A percentile compares a stretch with the other conserved stretches of the same genome.
Conservation (phyloP, 306 rosid genomes). For the Neltuma alba region DNA sequence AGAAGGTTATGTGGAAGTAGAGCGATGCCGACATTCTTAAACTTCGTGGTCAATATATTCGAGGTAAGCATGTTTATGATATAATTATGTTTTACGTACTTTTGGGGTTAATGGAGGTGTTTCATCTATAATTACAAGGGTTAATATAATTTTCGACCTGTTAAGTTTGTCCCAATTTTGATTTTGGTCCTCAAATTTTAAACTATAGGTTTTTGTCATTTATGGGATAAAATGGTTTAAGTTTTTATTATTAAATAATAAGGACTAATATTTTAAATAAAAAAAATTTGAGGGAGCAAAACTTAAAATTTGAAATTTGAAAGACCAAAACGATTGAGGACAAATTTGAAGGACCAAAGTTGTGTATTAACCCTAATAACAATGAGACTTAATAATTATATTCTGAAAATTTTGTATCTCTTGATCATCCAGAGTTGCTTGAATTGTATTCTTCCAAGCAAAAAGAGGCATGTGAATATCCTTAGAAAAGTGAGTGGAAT, state of each 20-base stretch:
- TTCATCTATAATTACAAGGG: neutral
- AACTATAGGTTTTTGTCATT: no score
- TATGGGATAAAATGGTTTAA: no score
- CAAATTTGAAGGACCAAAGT: no score
- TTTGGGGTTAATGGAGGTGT: neutral
- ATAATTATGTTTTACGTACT: neutral
- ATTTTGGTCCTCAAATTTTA: no score
- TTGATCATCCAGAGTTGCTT: slow-evolving; percentile 22
- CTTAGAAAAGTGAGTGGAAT: slow-evolving; percentile 71
- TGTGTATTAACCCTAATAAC: no score
- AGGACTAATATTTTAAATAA: no score
- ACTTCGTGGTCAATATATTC: slow-evolving; percentile 26
- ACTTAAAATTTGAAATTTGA: no score
- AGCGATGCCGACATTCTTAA: slow-evolving; percentile 42
- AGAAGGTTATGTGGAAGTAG: slow-evolving; percentile 51
- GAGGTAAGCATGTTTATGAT: slow-evolving; percentile 34
- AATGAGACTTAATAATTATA: neutral
- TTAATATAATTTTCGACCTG: no score
- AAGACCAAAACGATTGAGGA: no score
- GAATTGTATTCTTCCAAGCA: slow-evolving; percentile 39
- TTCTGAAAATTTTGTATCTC: neutral
- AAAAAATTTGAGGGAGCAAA: no score
- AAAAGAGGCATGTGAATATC: slow-evolving; percentile 46
- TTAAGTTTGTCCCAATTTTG: no score
- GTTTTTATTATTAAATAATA: no score